Evolutionary conservation across 495 filamentous ascomycete species (phyloP).

Genomic region (Hypoxylon trugodes): DNA sequence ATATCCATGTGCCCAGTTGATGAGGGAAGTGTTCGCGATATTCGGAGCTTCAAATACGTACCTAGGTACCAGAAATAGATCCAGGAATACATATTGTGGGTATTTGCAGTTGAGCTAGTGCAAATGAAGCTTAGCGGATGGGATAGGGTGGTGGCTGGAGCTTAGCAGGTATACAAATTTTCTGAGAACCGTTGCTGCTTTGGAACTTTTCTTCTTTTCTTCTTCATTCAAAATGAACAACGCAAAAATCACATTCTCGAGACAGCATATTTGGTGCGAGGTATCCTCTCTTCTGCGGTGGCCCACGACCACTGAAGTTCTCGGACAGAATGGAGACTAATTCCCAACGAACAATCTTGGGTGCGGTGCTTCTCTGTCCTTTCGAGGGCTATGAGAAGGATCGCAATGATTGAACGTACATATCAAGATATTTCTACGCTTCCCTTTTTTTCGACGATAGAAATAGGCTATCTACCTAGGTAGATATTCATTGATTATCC

Average conservation of each 20-base stretch:
- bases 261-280: constrained; percentile 57
- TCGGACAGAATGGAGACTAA: constrained; percentile 63
- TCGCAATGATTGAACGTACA: constrained; percentile 67
- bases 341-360: constrained; percentile 62
- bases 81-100: background rate
- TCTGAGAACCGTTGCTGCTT: constrained; percentile 33
- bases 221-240: constrained; percentile 59
- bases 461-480: too few relatives aligned
- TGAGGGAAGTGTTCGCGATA: constrained; percentile 22
- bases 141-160: constrained; percentile 6
- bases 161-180: constrained; percentile 23
- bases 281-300: constrained; percentile 44
- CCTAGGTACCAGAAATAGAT: constrained; percentile 1
- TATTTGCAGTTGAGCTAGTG: background rate
- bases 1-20: too few relatives aligned
- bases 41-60: constrained; percentile 26
- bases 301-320: constrained; percentile 59
- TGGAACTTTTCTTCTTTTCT: constrained; percentile 42
- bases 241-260: constrained; percentile 63
- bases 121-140: constrained; percentile 24
- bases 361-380: constrained; percentile 61
- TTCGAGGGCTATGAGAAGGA: constrained; percentile 54
- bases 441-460: background rate
- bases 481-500: too few relatives aligned
- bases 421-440: constrained; percentile 16